Evolutionary conservation across 352 stramenopile species (phyloP).

Genomic region (Phytopythium ostracodes): DNA sequence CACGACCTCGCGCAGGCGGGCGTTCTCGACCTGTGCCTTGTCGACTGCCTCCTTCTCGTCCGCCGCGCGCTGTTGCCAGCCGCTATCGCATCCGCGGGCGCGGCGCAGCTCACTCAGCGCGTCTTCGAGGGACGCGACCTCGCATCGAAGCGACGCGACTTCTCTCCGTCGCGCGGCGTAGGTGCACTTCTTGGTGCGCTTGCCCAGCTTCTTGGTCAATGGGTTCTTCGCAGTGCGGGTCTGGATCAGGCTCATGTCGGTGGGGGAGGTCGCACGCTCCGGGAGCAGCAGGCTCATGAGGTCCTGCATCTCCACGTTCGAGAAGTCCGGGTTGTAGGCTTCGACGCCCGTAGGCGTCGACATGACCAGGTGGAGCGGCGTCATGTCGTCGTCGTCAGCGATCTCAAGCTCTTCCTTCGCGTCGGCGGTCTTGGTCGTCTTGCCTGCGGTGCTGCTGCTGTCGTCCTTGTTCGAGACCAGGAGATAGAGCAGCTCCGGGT

Average conservation of each 20-base stretch:
- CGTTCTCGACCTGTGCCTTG: slow-evolving; percentile 35
- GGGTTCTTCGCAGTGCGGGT: neutral
- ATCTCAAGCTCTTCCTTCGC: slow-evolving; percentile 5
- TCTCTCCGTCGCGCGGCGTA: slow-evolving; percentile 54
- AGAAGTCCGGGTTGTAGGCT: slow-evolving; percentile 28
- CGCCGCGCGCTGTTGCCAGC: slow-evolving; percentile 16
- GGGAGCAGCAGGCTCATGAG: slow-evolving; percentile 32
- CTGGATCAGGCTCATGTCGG: slow-evolving; percentile 12
- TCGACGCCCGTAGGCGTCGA: slow-evolving; percentile 33
- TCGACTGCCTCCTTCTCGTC: slow-evolving; percentile 25
- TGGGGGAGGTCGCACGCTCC: slow-evolving; percentile 2
- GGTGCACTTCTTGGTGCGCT: slow-evolving; percentile 54
- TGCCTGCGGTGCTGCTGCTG: slow-evolving; percentile 3
- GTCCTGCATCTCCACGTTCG: slow-evolving; percentile 28
- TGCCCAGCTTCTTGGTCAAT: slow-evolving; percentile 23
- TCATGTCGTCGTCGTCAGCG: slow-evolving; percentile 26
- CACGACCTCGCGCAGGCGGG: slow-evolving; percentile 35
- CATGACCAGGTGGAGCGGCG: slow-evolving; percentile 24
- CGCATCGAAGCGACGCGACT: slow-evolving; percentile 32
- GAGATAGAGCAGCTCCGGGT: slow-evolving; percentile 25
- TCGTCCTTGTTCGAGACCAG: slow-evolving; percentile 24
- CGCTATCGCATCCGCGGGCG: slow-evolving; percentile 7
- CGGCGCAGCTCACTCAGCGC: slow-evolving; percentile 29
- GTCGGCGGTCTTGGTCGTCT: slow-evolving; percentile 10
- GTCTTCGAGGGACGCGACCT: slow-evolving; percentile 30